Conservation (phyloP, 441 rosid species). For the Corymbia citriodora region DNA sequence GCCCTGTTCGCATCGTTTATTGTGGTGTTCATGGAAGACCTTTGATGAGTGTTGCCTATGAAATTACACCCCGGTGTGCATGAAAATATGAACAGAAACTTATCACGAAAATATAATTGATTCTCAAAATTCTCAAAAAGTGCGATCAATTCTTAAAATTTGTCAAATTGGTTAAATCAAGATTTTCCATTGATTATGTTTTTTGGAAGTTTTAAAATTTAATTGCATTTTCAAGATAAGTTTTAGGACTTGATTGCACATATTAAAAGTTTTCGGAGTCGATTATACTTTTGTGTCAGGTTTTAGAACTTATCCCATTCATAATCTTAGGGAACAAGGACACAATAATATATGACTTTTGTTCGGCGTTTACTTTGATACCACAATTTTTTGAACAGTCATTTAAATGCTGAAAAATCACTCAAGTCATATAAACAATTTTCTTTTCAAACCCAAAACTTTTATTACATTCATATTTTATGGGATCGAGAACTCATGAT, state of each 20-base stretch:
- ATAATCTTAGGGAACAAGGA: not conserved
- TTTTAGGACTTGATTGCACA: not conserved
- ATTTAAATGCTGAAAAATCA: not conserved
- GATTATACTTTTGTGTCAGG: no score
- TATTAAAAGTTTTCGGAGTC: no score
- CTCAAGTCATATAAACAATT: not conserved
- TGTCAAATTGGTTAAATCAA: no score
- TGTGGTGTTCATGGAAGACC: not conserved
- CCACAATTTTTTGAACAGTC: not conserved
- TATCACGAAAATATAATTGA: no score
- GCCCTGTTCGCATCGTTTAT: not conserved
- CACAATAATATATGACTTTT: not conserved
- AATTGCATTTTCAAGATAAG: not conserved
- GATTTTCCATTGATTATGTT: not conserved
- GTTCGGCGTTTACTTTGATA: not conserved
- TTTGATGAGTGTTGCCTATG: not conserved
- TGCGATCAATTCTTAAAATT: no score
- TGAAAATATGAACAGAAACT: not conserved
- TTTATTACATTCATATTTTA: not conserved
- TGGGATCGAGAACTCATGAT: not conserved
- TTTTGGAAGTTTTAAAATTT: no score
- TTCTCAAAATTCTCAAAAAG: no score
- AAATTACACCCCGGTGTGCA: not conserved
- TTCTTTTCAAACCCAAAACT: not conserved
- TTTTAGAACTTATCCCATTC: not conserved